Evolutionary conservation across 345 rosid species (phyloP).

Genomic region (Conringia planisiliqua): DNA sequence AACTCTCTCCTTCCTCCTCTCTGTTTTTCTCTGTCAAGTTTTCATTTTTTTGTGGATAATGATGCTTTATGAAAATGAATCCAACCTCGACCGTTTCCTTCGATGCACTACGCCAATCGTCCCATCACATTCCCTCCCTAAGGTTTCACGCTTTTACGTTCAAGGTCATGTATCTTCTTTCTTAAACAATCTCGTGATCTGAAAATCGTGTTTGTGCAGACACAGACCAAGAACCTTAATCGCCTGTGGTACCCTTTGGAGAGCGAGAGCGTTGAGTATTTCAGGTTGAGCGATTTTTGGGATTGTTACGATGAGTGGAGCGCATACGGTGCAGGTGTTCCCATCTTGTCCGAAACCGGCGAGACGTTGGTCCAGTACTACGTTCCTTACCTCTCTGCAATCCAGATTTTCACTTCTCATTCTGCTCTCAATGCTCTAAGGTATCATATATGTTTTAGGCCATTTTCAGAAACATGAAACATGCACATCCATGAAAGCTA

Average conservation of each 20-base stretch:
- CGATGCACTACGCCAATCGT: slow-evolving; percentile 30
- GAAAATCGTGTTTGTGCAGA: slow-evolving; percentile 37
- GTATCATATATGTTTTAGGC: slow-evolving; percentile 24
- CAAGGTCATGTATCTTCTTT: not conserved
- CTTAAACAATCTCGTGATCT: not conserved
- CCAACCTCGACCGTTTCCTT: slow-evolving; percentile 29
- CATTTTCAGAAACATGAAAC: not conserved
- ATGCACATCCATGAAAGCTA: slow-evolving; percentile 7
- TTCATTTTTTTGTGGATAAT: not conserved
- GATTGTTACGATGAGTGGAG: slow-evolving; percentile 93
- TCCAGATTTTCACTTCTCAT: slow-evolving; percentile 84
- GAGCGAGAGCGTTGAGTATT: slow-evolving; percentile 67
- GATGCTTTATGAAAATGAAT: slow-evolving; percentile 21
- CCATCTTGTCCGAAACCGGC: slow-evolving; percentile 49
- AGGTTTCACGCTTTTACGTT: slow-evolving; percentile 19
- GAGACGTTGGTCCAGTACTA: slow-evolving; percentile 89
- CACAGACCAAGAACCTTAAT: slow-evolving; percentile 72
- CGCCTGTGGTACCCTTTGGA: slow-evolving; percentile 86
- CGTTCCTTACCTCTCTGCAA: slow-evolving; percentile 94
- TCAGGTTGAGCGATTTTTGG: slow-evolving; percentile 82
- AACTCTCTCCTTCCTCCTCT: slow-evolving; percentile 11
- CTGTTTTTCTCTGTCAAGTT: slow-evolving; percentile 22
- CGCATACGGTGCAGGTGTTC: slow-evolving; percentile 98
- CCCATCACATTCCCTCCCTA: slow-evolving; percentile 19
- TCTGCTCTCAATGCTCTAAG: slow-evolving; percentile 53